Base-by-base conservation (phyloP, 371 early-diverging fungal species). In the Syncephalastrum contaminatum region DNA sequence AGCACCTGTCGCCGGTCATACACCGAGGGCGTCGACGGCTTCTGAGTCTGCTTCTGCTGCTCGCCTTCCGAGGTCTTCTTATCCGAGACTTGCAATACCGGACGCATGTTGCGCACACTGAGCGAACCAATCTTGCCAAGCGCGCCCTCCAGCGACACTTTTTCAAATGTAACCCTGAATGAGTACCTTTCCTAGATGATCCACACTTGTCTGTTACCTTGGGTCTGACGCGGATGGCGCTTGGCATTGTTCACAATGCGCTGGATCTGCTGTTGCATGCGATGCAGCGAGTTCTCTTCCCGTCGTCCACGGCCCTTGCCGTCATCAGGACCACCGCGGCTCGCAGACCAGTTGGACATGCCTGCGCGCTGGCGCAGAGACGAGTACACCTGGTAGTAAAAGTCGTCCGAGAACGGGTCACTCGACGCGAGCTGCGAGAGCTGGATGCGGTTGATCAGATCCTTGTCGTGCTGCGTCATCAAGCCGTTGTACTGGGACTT, bases 401-500 rank as follows among this genome's bases (percentile, higher is more conserved):
- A 97, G 62, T 96, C 97, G 56, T 96, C 97, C 1, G 84, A 80
- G 46, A 82, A 87, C 12, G 97, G 96, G 69, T 93, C 92, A 48
- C 93, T 93, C 3, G 91, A 87, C 4, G 95, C 92, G 36, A 97
- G 78, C 70, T 96, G 95, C 40, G 91, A 84, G 39, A 97, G 84
- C 70, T 97, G 98, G 52, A 96, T 92, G 39, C 90, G 86, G 30
- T 92, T 86, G 61, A 96, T 91, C 49, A 85, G 81, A 56, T 96
- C 95, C 74, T 94, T 96, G 67, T 97, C 96, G 60, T 86, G 82
- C 60, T 90, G 88, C 5, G 91, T 88, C 98, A 97, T 97, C 53
- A 95, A 70, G n/a, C 87, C 87, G 51, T 85, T 81, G 65, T 90
- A 90, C 56, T 82, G 83, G 36, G 88, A 83, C 92, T 92, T 67